Evolutionary conservation across 2,329 filamentous ascomycete genomes (phyloP).

Genomic region (Xylaria sp.): DNA sequence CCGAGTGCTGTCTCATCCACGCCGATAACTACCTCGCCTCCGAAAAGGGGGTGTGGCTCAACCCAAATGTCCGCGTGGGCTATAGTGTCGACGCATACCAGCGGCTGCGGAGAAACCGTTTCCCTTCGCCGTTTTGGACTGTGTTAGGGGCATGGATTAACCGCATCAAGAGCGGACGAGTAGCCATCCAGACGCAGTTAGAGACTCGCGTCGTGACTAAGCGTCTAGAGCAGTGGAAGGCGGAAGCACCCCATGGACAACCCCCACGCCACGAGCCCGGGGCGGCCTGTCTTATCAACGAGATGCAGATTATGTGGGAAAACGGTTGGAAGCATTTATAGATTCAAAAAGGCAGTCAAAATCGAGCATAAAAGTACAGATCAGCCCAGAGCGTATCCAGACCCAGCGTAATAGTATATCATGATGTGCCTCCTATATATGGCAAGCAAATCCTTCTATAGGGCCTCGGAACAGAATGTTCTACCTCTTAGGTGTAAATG

Average conservation of each 20-base stretch:
- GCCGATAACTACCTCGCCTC: slow-evolving; percentile 58
- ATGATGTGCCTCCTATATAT: slow-evolving; percentile 10
- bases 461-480: background rate
- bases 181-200: slow-evolving; percentile 45
- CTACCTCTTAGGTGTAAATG: slow-evolving; percentile 19
- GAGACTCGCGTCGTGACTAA: slow-evolving; percentile 47
- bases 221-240: slow-evolving; percentile 50
- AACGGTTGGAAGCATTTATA: slow-evolving; percentile 66
- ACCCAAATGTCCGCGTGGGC: slow-evolving; percentile 59
- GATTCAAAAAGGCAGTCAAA: background rate
- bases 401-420: slow-evolving; percentile 3
- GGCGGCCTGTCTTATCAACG: slow-evolving; percentile 59
- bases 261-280: slow-evolving; percentile 49
- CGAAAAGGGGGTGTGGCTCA: slow-evolving; percentile 58
- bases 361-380: background rate
- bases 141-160: slow-evolving; percentile 49
- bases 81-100: slow-evolving; percentile 52
- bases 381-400: background rate
- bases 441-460: slow-evolving; percentile 16
- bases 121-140: slow-evolving; percentile 51
- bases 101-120: slow-evolving; percentile 44
- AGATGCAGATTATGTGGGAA: slow-evolving; percentile 64
- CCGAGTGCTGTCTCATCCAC: slow-evolving; percentile 67
- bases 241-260: slow-evolving; percentile 42
- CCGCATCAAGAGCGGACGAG: slow-evolving; percentile 40